These are phyloP conservation scores for Neospora caninum DNA, from an alignment of 169 alveolate species.

Conservation along the genomic window DNA sequence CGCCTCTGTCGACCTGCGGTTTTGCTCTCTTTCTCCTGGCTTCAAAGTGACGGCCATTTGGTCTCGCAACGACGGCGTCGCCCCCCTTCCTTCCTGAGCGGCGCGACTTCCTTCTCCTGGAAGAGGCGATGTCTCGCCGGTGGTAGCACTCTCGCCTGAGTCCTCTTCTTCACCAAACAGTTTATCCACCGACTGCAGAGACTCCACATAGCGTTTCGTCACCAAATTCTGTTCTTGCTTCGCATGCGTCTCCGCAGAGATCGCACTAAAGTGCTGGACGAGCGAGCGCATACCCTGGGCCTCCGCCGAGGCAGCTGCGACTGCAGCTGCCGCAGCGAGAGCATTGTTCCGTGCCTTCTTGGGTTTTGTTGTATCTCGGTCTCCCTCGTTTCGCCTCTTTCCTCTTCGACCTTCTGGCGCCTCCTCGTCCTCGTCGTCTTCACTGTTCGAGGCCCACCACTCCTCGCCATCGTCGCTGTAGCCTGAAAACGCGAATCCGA, in stretches of 20 bases:
- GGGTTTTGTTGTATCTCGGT: not conserved
- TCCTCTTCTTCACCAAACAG: slow-evolving; percentile 24
- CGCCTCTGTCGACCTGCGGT: not conserved
- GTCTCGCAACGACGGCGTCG: too few relatives aligned
- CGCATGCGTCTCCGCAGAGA: slow-evolving; percentile 43
- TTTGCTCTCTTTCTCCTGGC: not conserved
- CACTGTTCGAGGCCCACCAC: slow-evolving; percentile 62
- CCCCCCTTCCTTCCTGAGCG: too few relatives aligned
- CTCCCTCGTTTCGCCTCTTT: not conserved
- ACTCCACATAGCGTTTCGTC: slow-evolving; percentile 33
- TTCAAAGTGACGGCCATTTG: not conserved
- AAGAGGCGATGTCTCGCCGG: too few relatives aligned
- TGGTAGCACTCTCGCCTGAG: not conserved
- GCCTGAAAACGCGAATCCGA: not conserved
- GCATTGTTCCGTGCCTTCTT: slow-evolving; percentile 9
- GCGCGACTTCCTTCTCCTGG: too few relatives aligned
- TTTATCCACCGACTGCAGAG: not conserved
- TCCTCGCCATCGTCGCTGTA: slow-evolving; percentile 68
- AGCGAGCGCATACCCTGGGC: slow-evolving; percentile 63
- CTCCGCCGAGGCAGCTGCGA: slow-evolving; percentile 31
- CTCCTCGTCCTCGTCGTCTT: not conserved
- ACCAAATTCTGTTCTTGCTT: slow-evolving; percentile 35
- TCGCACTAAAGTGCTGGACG: slow-evolving; percentile 56
- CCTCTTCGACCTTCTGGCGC: slow-evolving; percentile 27
- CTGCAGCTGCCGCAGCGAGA: not conserved